A percentile compares a stretch with the other conserved stretches of the same genome.
These are phyloP conservation scores for Amanita jacksonii DNA, from an alignment of 768 basidiomycete genomes.

Conservation along the genomic window DNA sequence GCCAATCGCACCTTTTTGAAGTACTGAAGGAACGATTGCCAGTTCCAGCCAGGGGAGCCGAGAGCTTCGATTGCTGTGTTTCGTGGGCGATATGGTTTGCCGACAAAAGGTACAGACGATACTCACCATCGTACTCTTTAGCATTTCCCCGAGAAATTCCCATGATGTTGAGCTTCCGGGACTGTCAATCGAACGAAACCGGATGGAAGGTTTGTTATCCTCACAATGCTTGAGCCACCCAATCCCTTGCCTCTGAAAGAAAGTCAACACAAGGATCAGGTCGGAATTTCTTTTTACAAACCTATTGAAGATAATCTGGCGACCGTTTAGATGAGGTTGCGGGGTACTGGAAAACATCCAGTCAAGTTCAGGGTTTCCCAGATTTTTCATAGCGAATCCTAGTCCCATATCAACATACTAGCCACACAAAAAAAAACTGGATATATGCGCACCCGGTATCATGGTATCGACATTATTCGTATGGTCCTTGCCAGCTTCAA, in stretches of 20 bases:
- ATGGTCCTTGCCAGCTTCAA: constrained; percentile 26
- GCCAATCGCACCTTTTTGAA: constrained; percentile 10
- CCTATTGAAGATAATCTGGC: constrained; percentile 9
- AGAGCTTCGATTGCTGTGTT: constrained; percentile 9
- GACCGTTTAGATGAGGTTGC: constrained; percentile 14
- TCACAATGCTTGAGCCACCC: constrained; percentile 18
- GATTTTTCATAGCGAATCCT: constrained; percentile 6
- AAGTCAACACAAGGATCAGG: not conserved
- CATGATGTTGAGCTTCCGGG: constrained; percentile 6
- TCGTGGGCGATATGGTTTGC: constrained; percentile 9
- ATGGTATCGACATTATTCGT: constrained; percentile 11
- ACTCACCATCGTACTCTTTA: constrained; percentile 5
- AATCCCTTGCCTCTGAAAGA: constrained; percentile 19
- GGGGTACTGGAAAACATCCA: constrained; percentile 20
- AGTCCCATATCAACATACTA: not conserved
- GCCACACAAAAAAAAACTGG: too few relatives aligned
- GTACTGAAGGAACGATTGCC: constrained; percentile 11
- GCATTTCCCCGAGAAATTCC: constrained; percentile 5
- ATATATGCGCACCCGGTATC: constrained; percentile 16
- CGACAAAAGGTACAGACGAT: constrained; percentile 1
- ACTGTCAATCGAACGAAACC: not conserved
- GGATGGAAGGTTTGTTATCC: not conserved
- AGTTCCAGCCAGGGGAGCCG: constrained; percentile 14
- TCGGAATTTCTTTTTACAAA: not conserved
- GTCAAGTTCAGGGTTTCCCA: constrained; percentile 15